A percentile compares a stretch with the other conserved stretches of the same genome.
phyloP scores from a whole-genome alignment of 768 basidiomycete species.

The Termitomyces sp. region DNA sequence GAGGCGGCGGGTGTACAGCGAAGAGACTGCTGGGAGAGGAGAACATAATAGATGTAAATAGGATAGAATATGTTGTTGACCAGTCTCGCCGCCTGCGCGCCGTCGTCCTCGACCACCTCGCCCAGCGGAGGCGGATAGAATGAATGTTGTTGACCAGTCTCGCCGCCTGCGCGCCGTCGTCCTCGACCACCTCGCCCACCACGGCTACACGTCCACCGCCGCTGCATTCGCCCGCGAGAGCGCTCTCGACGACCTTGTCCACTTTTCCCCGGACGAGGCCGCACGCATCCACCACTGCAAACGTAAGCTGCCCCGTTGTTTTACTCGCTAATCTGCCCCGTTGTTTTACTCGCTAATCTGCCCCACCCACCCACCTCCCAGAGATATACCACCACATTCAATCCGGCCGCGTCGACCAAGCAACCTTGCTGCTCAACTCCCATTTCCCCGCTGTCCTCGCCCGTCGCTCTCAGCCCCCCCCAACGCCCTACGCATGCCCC shows the following conservation, averaged over 20 bases:
- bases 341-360: not conserved
- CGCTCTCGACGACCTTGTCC: conserved; percentile 56
- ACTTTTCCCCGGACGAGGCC: conserved; percentile 35
- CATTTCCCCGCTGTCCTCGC: conserved; percentile 68
- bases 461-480: conserved; percentile 10
- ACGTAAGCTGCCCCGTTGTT: conserved; percentile 30
- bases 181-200: conserved; percentile 73
- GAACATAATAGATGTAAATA: conserved; percentile 7
- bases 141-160: too few species aligned
- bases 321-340: not conserved
- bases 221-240: conserved; percentile 64
- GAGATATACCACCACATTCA: conserved; percentile 71
- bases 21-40: conserved; percentile 39
- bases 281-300: conserved; percentile 48
- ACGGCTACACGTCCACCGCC: conserved; percentile 70
- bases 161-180: conserved; percentile 66
- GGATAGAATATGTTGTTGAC: too few species aligned
- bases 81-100: too few species aligned
- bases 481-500: conserved; percentile 45
- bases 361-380: conserved; percentile 26
- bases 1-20: conserved; percentile 35
- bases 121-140: too few species aligned
- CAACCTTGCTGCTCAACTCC: conserved; percentile 58
- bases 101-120: conserved; percentile 74
- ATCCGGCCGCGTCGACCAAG: conserved; percentile 70